Evolutionary conservation across 2,329 filamentous ascomycete species (phyloP).

Genomic region (Stromatinia cepivora): DNA sequence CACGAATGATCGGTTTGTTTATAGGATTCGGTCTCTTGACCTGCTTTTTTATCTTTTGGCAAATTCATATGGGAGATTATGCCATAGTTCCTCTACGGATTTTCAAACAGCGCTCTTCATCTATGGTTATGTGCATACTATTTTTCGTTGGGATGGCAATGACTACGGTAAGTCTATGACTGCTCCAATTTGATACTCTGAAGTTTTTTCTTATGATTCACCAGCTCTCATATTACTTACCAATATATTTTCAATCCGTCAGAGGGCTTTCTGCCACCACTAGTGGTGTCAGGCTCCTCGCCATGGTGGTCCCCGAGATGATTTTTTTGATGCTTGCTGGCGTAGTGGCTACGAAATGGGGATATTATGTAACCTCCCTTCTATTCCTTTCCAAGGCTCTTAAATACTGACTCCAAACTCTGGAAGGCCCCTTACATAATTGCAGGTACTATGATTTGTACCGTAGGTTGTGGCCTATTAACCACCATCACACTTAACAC

Average conservation of each 20-base stretch:
- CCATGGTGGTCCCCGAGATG: not conserved
- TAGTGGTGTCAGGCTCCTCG: not conserved
- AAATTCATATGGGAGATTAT: slow-evolving; percentile 35
- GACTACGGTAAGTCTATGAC: slow-evolving; percentile 17
- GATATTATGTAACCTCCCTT: slow-evolving; percentile 4
- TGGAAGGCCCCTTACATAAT: slow-evolving; percentile 28
- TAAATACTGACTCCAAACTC: not conserved
- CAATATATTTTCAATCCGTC: slow-evolving; percentile 42
- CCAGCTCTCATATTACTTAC: slow-evolving; percentile 40
- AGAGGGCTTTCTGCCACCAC: slow-evolving; percentile 28
- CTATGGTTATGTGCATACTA: slow-evolving; percentile 36
- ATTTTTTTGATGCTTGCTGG: not conserved
- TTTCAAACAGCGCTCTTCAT: too few relatives aligned
- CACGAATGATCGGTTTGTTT: slow-evolving; percentile 42
- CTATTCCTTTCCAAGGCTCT: not conserved
- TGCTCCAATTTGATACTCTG: slow-evolving; percentile 11
- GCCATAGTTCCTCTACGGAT: too few relatives aligned
- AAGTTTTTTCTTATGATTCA: not conserved
- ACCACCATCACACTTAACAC: slow-evolving; percentile 42
- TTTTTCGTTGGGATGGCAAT: slow-evolving; percentile 34
- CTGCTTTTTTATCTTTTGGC: slow-evolving; percentile 35
- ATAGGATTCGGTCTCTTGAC: slow-evolving; percentile 38
- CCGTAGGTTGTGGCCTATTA: slow-evolving; percentile 15
- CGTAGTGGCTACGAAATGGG: not conserved
- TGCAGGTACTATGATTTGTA: slow-evolving; percentile 36